These are phyloP conservation scores for Guyanaporus albipodus DNA, from an alignment of 768 basidiomycete species.

Conservation along the genomic window DNA sequence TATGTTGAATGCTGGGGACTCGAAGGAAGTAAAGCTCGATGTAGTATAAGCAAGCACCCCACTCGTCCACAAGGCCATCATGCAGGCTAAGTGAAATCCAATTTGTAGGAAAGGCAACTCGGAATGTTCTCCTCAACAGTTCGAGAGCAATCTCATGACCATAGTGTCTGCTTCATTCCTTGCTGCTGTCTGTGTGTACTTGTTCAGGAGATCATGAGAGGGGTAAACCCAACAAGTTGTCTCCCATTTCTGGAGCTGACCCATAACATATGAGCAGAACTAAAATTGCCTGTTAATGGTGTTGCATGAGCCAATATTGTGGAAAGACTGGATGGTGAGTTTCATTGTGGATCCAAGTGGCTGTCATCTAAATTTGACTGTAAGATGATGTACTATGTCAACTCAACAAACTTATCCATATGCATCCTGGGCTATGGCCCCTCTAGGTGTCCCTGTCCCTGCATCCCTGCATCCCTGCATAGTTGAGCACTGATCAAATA, in stretches of 20 bases:
- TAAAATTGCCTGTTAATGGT: too few relatives aligned
- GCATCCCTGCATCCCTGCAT: too few relatives aligned
- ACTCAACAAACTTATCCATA: neutral
- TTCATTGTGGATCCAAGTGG: neutral
- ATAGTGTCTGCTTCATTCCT: neutral
- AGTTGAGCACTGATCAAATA: too few relatives aligned
- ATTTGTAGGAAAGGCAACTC: neutral
- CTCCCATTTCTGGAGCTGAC: neutral
- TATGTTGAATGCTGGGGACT: too few relatives aligned
- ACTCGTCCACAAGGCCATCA: too few relatives aligned
- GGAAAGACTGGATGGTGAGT: neutral
- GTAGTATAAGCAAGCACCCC: too few relatives aligned
- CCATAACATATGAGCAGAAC: too few relatives aligned
- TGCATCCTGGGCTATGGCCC: too few relatives aligned
- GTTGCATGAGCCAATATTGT: neutral
- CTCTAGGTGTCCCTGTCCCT: too few relatives aligned
- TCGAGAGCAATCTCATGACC: neutral
- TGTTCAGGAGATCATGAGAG: neutral
- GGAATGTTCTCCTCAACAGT: neutral
- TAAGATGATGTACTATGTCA: neutral
- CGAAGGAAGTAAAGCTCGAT: too few relatives aligned
- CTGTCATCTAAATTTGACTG: neutral
- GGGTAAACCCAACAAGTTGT: neutral
- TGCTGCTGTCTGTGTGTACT: neutral
- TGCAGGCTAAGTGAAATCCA: neutral